Percentiles rank a stretch among this genome's conserved stretches.
These are phyloP conservation scores for Nectriaceae sp. DNA, from an alignment of 2,329 filamentous ascomycete species.

Conservation along the genomic window DNA sequence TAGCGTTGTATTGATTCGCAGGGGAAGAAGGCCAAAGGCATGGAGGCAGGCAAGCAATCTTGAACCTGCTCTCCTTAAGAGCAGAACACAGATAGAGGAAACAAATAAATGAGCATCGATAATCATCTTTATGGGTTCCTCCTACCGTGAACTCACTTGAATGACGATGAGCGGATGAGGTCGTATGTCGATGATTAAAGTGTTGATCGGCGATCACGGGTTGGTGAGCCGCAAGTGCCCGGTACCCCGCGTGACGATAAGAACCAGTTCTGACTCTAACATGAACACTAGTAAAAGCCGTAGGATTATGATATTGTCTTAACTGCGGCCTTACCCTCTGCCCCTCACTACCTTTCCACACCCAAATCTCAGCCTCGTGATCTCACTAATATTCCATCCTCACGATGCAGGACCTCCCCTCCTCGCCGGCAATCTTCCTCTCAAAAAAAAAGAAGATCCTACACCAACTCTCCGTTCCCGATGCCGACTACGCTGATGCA, in stretches of 20 bases:
- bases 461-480: constrained; percentile 66
- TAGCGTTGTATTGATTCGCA: constrained; percentile 24
- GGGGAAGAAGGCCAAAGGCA: neutral
- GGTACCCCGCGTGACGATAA: constrained; percentile 26
- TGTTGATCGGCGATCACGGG: constrained; percentile 20
- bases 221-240: constrained; percentile 15
- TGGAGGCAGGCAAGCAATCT: neutral
- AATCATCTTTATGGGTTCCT: no score
- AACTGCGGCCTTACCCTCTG: constrained; percentile 13
- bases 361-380: neutral
- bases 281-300: neutral
- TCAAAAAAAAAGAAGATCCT: constrained; percentile 74
- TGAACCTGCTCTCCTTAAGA: neutral
- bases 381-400: constrained; percentile 25
- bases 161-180: constrained; percentile 15
- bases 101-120: no score
- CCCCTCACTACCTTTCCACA: constrained; percentile 7
- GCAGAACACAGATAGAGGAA: neutral
- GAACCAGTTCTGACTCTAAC: constrained; percentile 17
- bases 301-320: constrained; percentile 3
- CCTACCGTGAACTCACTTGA: constrained; percentile 4
- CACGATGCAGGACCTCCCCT: constrained; percentile 29
- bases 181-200: constrained; percentile 13
- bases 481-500: constrained; percentile 73
- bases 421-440: constrained; percentile 46